Percentiles rank a stretch among this genome's conserved stretches.
Evolutionary conservation across 1,139 yeast species (phyloP).

Genomic region (Geotrichum macrosporum): DNA sequence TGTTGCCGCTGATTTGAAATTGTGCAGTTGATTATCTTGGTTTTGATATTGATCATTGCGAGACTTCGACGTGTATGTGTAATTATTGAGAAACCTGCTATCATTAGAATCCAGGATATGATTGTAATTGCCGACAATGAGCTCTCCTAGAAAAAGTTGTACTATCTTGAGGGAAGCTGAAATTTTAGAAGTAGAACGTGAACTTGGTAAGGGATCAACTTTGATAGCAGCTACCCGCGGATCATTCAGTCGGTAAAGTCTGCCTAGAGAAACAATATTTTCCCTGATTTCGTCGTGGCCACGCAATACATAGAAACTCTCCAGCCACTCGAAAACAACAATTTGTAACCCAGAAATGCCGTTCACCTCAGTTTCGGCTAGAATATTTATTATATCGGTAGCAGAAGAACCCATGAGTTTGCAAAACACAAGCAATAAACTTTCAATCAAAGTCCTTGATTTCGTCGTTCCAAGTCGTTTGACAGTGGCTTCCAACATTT

Average conservation of each 20-base stretch:
- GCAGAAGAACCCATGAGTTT: constrained; percentile 62
- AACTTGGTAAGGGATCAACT: constrained; percentile 78
- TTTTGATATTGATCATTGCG: too few relatives aligned
- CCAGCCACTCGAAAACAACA: constrained; percentile 73
- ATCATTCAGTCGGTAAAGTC: constrained; percentile 58
- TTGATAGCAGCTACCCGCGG: constrained; percentile 46
- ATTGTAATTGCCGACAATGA: constrained; percentile 41
- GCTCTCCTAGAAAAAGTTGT: constrained; percentile 63
- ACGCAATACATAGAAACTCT: constrained; percentile 70
- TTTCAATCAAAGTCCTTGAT: constrained; percentile 69
- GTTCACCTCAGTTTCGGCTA: constrained; percentile 34
- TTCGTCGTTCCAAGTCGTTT: constrained; percentile 60
- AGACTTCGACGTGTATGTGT: too few relatives aligned
- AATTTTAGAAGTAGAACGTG: constrained; percentile 56
- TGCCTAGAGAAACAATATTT: constrained; percentile 65
- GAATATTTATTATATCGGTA: constrained; percentile 54
- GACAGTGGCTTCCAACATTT: constrained; percentile 69
- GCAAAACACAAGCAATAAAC: constrained; percentile 70
- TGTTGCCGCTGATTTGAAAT: too few relatives aligned
- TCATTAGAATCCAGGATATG: constrained; percentile 3
- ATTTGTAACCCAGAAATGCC: constrained; percentile 42
- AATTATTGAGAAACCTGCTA: too few relatives aligned
- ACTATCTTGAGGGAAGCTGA: constrained; percentile 71
- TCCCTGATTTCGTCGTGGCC: constrained; percentile 71
- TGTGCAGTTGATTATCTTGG: too few relatives aligned